Evolutionary conservation across 2,329 filamentous ascomycete genomes (phyloP).

Genomic region (Penicillium sp.): DNA sequence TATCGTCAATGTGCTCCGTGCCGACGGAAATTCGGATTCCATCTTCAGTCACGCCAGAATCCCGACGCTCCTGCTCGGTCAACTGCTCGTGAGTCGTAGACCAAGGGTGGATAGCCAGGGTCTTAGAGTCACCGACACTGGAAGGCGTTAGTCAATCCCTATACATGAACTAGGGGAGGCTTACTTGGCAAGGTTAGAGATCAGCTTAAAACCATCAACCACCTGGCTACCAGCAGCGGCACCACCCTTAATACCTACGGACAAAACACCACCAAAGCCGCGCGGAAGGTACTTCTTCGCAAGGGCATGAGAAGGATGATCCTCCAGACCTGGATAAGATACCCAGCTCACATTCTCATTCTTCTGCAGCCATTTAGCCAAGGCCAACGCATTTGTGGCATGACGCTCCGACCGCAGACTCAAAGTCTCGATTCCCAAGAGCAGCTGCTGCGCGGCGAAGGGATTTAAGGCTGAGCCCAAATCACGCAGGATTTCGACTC

Average conservation of each 20-base stretch:
- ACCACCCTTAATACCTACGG: slow-evolving; percentile 90
- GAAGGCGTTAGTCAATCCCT: slow-evolving; percentile 10
- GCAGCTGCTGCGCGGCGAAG: slow-evolving; percentile 87
- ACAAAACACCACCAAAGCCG: slow-evolving; percentile 87
- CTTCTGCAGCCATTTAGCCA: slow-evolving; percentile 80
- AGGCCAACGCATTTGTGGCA: slow-evolving; percentile 74
- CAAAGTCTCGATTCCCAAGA: slow-evolving; percentile 87
- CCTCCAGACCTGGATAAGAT: slow-evolving; percentile 84
- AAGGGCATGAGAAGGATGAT: slow-evolving; percentile 73
- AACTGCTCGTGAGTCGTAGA: slow-evolving; percentile 94
- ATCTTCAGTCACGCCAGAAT: slow-evolving; percentile 82
- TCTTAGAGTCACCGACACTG: slow-evolving; percentile 88
- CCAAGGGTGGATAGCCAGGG: slow-evolving; percentile 92
- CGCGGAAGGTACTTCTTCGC: slow-evolving; percentile 85
- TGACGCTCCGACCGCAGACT: slow-evolving; percentile 84
- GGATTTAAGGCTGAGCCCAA: slow-evolving; percentile 80
- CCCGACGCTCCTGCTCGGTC: slow-evolving; percentile 73
- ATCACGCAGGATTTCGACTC: slow-evolving; percentile 88
- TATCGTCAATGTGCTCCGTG: slow-evolving; percentile 95
- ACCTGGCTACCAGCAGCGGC: slow-evolving; percentile 79
- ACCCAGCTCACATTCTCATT: slow-evolving; percentile 89
- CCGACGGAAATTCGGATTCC: slow-evolving; percentile 94
- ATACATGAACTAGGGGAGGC: slow-evolving; percentile 7
- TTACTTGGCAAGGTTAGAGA: slow-evolving; percentile 89
- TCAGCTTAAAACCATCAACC: slow-evolving; percentile 91